Percentiles rank a stretch among this genome's conserved stretches.
phyloP scores from a whole-genome alignment of 176 grass and related monocot genomes.

The Carex parvula region DNA sequence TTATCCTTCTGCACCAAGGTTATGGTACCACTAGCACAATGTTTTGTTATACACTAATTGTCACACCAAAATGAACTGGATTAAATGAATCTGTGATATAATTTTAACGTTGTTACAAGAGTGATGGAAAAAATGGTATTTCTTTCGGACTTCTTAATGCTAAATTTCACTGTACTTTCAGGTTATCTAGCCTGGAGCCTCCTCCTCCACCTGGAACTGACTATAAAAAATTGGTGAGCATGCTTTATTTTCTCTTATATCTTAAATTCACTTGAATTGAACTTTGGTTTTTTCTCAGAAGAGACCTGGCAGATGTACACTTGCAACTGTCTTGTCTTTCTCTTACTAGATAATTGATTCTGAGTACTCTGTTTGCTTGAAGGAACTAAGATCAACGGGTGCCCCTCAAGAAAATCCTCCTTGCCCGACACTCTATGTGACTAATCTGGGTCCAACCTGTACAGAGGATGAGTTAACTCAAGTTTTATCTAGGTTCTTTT shows the following conservation, averaged over 20 bases:
- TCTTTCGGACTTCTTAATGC: background rate
- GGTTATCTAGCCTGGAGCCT: constrained; percentile 18
- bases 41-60: constrained; percentile 37
- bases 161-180: constrained; percentile 8
- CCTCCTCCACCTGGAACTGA: constrained; percentile 31
- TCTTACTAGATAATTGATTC: background rate
- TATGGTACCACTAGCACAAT: constrained; percentile 82
- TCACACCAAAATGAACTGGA: constrained; percentile 10
- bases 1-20: constrained; percentile 99
- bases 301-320: background rate
- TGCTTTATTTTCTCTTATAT: background rate
- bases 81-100: background rate
- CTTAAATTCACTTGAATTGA: background rate
- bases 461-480: constrained; percentile 69
- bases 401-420: constrained; percentile 63
- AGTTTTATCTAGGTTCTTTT: constrained; percentile 73
- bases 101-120: background rate
- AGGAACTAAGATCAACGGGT: constrained; percentile 49
- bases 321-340: background rate
- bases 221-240: constrained; percentile 17
- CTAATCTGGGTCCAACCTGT: constrained; percentile 72
- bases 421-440: constrained; percentile 88
- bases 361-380: constrained; percentile 24
- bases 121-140: constrained; percentile 1
- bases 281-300: background rate